These are phyloP conservation scores for Calonectria multiphialidica DNA, from an alignment of 2,329 filamentous ascomycete genomes.

Conservation along the genomic window DNA sequence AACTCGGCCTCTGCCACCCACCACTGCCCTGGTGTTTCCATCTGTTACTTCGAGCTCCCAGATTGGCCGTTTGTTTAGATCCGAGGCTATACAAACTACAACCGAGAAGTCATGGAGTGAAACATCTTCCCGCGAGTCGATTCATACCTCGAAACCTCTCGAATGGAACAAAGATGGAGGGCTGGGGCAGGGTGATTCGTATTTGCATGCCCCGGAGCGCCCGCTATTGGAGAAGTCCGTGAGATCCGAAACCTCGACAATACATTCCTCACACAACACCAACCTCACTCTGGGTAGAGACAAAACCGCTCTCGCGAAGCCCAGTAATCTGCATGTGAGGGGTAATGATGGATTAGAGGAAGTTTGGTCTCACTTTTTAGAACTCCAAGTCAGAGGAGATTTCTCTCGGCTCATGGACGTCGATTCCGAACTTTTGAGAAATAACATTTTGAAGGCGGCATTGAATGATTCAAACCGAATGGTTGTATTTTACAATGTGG, in stretches of 20 bases:
- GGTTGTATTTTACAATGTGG: conserved; percentile 41
- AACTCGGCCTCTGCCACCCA: conserved; percentile 16
- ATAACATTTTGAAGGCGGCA: conserved; percentile 46
- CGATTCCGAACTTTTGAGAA: conserved; percentile 43
- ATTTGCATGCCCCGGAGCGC: background rate
- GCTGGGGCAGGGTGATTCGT: conserved; percentile 29
- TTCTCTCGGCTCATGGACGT: conserved; percentile 35
- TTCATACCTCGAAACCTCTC: conserved; percentile 12
- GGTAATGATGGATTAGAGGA: conserved; percentile 38
- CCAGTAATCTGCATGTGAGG: conserved; percentile 31
- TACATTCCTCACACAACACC: background rate
- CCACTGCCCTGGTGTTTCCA: conserved; percentile 31
- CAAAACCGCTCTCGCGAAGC: conserved; percentile 34
- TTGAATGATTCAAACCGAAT: conserved; percentile 42
- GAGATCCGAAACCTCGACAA: background rate
- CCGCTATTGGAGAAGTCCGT: background rate
- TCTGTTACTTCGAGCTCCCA: conserved; percentile 14
- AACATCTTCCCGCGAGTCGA: conserved; percentile 8
- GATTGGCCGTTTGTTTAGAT: conserved; percentile 15
- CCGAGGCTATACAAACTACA: conserved; percentile 15
- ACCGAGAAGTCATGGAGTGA: conserved; percentile 15
- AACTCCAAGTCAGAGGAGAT: conserved; percentile 33
- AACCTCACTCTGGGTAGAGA: conserved; percentile 20
- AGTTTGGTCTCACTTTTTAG: conserved; percentile 44
- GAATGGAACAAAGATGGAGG: conserved; percentile 34